Conservation (phyloP, 1,284 basidiomycete species). For the Termitomyces sp. region DNA sequence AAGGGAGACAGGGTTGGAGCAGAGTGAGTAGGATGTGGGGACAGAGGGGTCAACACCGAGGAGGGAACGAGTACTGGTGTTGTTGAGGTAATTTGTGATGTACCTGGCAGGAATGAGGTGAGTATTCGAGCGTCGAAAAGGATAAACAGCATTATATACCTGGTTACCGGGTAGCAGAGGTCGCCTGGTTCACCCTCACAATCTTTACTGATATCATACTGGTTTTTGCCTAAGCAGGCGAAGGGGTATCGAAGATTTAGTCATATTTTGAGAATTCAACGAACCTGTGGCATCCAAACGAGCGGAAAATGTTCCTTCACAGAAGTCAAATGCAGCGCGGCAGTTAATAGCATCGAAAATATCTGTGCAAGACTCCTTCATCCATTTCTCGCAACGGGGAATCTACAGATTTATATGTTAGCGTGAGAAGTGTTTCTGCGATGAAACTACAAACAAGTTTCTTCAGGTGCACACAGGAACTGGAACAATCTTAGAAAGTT, state of each 20-base stretch:
- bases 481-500: constrained; percentile 15
- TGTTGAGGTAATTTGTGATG: constrained; percentile 51
- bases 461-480: constrained; percentile 47
- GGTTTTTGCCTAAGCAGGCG: constrained; percentile 34
- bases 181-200: constrained; percentile 43
- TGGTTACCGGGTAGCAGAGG: constrained; percentile 46
- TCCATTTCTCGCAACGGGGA: constrained; percentile 47
- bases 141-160: constrained; percentile 27
- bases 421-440: neutral
- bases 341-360: constrained; percentile 51
- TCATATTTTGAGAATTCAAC: neutral
- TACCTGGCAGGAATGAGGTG: constrained; percentile 29
- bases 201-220: constrained; percentile 59
- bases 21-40: constrained; percentile 44
- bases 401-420: constrained; percentile 26
- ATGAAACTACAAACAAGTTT: constrained; percentile 32
- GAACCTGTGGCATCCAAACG: constrained; percentile 31
- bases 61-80: constrained; percentile 42
- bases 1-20: constrained; percentile 36
- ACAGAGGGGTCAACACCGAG: constrained; percentile 59
- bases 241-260: neutral
- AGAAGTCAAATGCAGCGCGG: constrained; percentile 45
- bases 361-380: constrained; percentile 41
- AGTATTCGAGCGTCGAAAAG: neutral
- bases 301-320: constrained; percentile 28